Evolutionary conservation across 2,329 filamentous ascomycete genomes (phyloP).

Genomic region (Xylariaceae sp.): DNA sequence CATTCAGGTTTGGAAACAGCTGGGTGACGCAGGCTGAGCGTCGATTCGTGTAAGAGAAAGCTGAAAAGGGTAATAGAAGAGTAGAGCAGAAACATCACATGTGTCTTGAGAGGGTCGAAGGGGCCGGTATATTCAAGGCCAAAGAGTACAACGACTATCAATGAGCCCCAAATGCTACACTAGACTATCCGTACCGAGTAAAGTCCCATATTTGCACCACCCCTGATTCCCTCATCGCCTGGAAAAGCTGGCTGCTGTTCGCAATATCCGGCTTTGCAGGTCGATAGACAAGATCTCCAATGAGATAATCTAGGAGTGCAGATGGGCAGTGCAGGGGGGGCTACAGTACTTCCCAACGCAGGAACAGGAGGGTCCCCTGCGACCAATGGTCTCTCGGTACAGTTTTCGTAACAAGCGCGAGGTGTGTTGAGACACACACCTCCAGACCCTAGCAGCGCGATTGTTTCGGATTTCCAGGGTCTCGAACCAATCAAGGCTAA

Average conservation of each 20-base stretch:
- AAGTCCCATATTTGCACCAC: no score
- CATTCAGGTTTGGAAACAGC: constrained; percentile 3
- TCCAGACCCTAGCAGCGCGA: neutral
- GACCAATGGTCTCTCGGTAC: constrained; percentile 4
- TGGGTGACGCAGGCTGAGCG: no score
- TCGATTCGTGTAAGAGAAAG: constrained; percentile 15
- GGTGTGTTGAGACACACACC: constrained; percentile 1
- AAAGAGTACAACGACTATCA: neutral
- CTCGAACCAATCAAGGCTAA: neutral
- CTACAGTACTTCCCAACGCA: constrained; percentile 5
- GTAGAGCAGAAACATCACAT: constrained; percentile 9
- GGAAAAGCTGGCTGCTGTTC: no score
- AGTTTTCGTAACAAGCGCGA: constrained; percentile 8
- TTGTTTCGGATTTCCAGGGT: constrained; percentile 5
- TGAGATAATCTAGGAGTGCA: no score
- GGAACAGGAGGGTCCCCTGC: neutral
- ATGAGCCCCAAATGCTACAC: neutral
- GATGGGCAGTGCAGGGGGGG: no score
- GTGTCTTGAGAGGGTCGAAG: constrained; percentile 8
- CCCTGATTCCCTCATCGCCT: no score
- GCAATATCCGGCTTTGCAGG: no score
- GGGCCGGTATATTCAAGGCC: neutral
- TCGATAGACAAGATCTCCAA: neutral
- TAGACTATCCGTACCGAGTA: no score
- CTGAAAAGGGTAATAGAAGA: constrained; percentile 9